phyloP scores from a whole-genome alignment of 352 stramenopile genomes.

The Thraustochytrium striatum region DNA sequence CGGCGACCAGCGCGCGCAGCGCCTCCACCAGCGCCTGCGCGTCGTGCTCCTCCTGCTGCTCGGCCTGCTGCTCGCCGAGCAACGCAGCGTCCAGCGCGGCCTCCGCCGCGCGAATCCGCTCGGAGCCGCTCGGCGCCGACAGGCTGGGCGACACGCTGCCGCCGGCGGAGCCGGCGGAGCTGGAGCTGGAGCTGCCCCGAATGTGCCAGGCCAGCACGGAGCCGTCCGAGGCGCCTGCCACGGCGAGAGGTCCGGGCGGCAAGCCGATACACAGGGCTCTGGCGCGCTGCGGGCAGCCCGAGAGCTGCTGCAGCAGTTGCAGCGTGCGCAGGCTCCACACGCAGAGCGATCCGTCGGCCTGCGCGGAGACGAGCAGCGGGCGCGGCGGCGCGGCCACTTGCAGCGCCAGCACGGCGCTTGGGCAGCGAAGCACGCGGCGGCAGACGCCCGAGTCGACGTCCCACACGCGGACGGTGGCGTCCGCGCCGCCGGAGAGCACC shows the following conservation, averaged over 20 bases:
- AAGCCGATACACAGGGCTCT: conserved; percentile 5
- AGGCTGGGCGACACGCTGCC: conserved; percentile 5
- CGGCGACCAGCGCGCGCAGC: conserved; percentile 40
- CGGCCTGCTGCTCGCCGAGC: not conserved
- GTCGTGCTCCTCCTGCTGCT: not conserved
- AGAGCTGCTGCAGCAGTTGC: conserved; percentile 23
- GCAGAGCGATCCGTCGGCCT: conserved; percentile 9
- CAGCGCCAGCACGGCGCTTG: conserved; percentile 23
- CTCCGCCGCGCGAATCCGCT: not conserved
- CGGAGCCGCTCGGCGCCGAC: not conserved
- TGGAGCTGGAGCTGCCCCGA: not conserved
- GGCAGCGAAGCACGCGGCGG: conserved; percentile 18
- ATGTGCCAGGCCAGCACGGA: not conserved
- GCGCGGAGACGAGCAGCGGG: conserved; percentile 21
- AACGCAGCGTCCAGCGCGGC: not conserved
- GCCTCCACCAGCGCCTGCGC: conserved; percentile 19
- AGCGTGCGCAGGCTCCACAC: conserved; percentile 44
- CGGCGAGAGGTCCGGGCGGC: not conserved
- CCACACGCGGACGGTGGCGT: conserved; percentile 49
- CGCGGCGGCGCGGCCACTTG: not conserved
- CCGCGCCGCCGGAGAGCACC: conserved; percentile 35
- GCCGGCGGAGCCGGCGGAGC: conserved; percentile 27
- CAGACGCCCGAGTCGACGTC: conserved; percentile 41
- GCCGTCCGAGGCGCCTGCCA: not conserved
- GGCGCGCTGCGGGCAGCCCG: too few relatives aligned